These are phyloP conservation scores for Russula ochroleuca DNA, from an alignment of 768 basidiomycete genomes.

Conservation along the genomic window DNA sequence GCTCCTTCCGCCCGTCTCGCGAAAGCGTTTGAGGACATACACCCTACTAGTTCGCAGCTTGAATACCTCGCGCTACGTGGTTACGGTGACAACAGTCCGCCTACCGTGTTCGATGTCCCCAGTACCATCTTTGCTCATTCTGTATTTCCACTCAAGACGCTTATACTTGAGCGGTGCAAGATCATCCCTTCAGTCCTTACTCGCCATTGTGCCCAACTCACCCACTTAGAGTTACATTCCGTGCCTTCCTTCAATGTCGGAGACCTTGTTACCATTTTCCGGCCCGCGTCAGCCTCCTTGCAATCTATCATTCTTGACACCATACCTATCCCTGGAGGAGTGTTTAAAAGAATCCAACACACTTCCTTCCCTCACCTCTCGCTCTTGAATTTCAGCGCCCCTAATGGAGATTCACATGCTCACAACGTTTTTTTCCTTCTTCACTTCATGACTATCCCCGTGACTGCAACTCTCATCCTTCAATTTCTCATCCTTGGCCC, in stretches of 20 bases:
- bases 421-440: constrained; percentile 23
- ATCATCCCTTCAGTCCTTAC: constrained; percentile 11
- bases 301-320: constrained; percentile 21
- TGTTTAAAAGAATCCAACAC: constrained; percentile 10
- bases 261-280: constrained; percentile 16
- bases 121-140: constrained; percentile 14
- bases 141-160: constrained; percentile 19
- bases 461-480: constrained; percentile 13
- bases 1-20: constrained; percentile 20
- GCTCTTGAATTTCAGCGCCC: constrained; percentile 17
- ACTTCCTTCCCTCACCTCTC: constrained; percentile 20
- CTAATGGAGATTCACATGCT: constrained; percentile 18
- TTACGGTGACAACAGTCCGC: constrained; percentile 14
- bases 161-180: constrained; percentile 24
- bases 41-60: constrained; percentile 16
- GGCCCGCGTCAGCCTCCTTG: constrained; percentile 18
- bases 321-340: constrained; percentile 19
- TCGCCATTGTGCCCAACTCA: constrained; percentile 21
- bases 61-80: constrained; percentile 22
- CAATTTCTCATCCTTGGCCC: constrained; percentile 23
- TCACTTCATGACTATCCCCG: constrained; percentile 17
- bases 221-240: constrained; percentile 23
- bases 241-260: constrained; percentile 21
- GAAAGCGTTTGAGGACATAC: constrained; percentile 23
- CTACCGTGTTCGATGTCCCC: constrained; percentile 22